Evolutionary conservation across 1,284 basidiomycete genomes (phyloP).

Genomic region (Veloboletus limbatus): DNA sequence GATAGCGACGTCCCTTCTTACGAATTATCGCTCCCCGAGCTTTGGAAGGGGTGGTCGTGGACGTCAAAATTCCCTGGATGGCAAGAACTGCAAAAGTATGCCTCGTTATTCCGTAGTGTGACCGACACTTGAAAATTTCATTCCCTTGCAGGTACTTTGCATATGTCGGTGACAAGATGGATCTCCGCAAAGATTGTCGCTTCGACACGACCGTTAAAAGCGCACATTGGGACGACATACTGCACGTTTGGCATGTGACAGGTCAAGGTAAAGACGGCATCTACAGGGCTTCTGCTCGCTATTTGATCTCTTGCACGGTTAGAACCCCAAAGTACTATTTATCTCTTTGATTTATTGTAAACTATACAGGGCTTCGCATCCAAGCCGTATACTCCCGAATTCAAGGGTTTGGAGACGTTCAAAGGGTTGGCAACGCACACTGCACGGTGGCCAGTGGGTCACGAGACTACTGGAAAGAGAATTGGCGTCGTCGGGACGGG

Average conservation of each 20-base stretch:
- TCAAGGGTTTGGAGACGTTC: slow-evolving; percentile 9
- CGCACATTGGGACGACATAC: slow-evolving; percentile 11
- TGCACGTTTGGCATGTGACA: slow-evolving; percentile 9
- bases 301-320: slow-evolving; percentile 10
- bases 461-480: slow-evolving; percentile 10
- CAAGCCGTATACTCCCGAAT: slow-evolving; percentile 8
- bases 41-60: slow-evolving; percentile 20
- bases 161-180: slow-evolving; percentile 10
- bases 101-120: neutral
- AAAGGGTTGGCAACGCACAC: slow-evolving; percentile 7
- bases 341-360: neutral
- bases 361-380: slow-evolving; percentile 7
- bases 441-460: slow-evolving; percentile 6
- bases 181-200: slow-evolving; percentile 12
- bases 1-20: slow-evolving; percentile 14
- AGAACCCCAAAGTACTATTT: neutral
- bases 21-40: slow-evolving; percentile 11
- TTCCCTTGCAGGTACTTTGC: slow-evolving; percentile 9
- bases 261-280: slow-evolving; percentile 2
- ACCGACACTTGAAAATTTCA: neutral
- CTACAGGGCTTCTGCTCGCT: slow-evolving; percentile 8
- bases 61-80: slow-evolving; percentile 15
- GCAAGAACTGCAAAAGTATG: slow-evolving; percentile 11
- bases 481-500: slow-evolving; percentile 15
- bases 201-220: slow-evolving; percentile 12